Evolutionary conservation across 805 yeast genomes (phyloP).

Genomic region (Metschnikowia anglica): DNA sequence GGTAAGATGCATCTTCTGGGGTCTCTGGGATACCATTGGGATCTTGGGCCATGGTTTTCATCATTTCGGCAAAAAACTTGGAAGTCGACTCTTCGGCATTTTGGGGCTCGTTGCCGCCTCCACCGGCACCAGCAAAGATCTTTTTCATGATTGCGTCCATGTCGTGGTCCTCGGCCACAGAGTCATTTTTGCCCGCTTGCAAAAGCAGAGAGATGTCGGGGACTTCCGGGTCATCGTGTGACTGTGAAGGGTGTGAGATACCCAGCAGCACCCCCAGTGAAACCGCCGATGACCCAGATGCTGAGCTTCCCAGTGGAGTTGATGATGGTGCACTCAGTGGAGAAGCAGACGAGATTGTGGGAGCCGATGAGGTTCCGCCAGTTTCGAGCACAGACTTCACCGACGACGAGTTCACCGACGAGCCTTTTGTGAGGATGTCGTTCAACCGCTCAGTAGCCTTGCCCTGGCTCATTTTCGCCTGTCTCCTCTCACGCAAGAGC

Average conservation of each 20-base stretch:
- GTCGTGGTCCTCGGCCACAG: slow-evolving; percentile 22
- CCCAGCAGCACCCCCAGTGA: slow-evolving; percentile 1
- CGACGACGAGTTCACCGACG: slow-evolving; percentile 33
- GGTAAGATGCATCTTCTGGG: slow-evolving; percentile 27
- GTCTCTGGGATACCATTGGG: slow-evolving; percentile 11
- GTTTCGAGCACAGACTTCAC: slow-evolving; percentile 34
- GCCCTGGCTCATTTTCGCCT: slow-evolving; percentile 58
- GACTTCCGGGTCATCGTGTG: slow-evolving; percentile 41
- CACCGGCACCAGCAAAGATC: slow-evolving; percentile 26
- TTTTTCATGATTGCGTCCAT: slow-evolving; percentile 36
- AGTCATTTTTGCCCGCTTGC: slow-evolving; percentile 6
- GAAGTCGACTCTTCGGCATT: slow-evolving; percentile 7
- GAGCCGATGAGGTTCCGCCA: background rate
- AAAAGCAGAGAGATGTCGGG: slow-evolving; percentile 32
- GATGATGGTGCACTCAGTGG: background rate
- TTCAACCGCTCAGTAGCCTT: slow-evolving; percentile 55
- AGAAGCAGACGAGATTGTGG: background rate
- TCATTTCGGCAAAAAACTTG: slow-evolving; percentile 30
- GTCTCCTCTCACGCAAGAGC: slow-evolving; percentile 61
- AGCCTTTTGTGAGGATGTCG: slow-evolving; percentile 41
- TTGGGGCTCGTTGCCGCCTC: slow-evolving; percentile 11
- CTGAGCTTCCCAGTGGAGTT: background rate
- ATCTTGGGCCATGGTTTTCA: slow-evolving; percentile 27
- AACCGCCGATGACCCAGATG: background rate
- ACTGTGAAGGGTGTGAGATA: slow-evolving; percentile 1